Evolutionary conservation across 2,329 filamentous ascomycete genomes (phyloP).

Genomic region (Microsporum audouinii): DNA sequence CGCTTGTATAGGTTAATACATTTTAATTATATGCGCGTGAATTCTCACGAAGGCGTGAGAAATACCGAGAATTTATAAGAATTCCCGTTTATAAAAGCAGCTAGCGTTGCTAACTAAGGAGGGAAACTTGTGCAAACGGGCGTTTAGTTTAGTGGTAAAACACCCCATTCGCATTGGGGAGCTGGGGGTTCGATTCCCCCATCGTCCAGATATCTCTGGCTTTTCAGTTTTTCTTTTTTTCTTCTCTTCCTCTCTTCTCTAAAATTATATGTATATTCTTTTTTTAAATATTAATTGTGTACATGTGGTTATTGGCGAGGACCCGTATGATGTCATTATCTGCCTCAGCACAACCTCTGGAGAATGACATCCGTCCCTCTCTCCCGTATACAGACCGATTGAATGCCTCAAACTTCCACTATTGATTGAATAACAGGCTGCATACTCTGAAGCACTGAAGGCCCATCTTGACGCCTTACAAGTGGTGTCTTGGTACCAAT

Average conservation of each 20-base stretch:
- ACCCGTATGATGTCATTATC: neutral
- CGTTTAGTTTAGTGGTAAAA: slow-evolving; percentile 6
- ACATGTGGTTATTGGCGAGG: neutral
- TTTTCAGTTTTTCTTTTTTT: neutral
- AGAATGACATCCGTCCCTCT: neutral
- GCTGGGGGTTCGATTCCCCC: slow-evolving; percentile 5
- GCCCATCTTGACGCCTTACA: neutral
- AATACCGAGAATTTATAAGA: neutral
- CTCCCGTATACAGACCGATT: neutral
- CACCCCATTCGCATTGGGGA: slow-evolving; percentile 5
- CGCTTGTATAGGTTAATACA: neutral
- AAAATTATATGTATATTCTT: neutral
- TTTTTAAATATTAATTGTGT: neutral
- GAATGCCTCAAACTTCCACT: neutral
- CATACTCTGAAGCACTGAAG: neutral
- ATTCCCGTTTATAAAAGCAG: neutral
- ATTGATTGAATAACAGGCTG: neutral
- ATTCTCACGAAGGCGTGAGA: neutral
- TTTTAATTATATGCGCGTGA: neutral
- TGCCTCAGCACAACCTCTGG: neutral
- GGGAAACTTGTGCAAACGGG: neutral
- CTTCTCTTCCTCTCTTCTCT: neutral
- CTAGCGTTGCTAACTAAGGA: neutral
- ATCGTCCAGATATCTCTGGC: neutral
- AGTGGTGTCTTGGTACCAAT: neutral